These are phyloP conservation scores for Neurospora sp. DNA, from an alignment of 495 filamentous ascomycete species.

Conservation along the genomic window DNA sequence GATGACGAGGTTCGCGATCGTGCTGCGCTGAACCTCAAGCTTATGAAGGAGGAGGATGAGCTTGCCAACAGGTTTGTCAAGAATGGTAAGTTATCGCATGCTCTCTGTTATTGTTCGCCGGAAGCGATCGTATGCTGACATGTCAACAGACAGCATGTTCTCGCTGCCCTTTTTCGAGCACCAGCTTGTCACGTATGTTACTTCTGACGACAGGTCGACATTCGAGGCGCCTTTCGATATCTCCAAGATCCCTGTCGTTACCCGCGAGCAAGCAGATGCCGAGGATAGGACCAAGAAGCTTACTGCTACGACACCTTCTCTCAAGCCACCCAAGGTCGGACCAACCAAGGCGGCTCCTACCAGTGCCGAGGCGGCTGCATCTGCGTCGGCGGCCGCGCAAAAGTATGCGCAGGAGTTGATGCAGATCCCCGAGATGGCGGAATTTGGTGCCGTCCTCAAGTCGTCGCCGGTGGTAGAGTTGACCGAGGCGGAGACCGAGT, in stretches of 20 bases:
- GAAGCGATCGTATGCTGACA: constrained; percentile 24
- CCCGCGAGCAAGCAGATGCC: constrained; percentile 91
- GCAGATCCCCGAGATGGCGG: constrained; percentile 78
- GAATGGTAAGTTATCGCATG: constrained; percentile 53
- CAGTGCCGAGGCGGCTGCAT: constrained; percentile 60
- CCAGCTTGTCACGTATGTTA: constrained; percentile 96
- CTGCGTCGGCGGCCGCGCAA: constrained; percentile 67
- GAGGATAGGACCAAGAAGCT: constrained; percentile 96
- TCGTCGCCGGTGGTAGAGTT: constrained; percentile 79
- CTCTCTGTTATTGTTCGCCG: background rate
- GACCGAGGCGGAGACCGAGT: constrained; percentile 95
- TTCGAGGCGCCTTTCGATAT: constrained; percentile 86
- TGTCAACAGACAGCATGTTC: constrained; percentile 61
- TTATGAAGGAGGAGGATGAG: constrained; percentile 83
- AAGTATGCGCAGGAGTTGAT: constrained; percentile 82
- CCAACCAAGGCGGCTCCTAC: constrained; percentile 64
- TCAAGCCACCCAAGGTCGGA: constrained; percentile 82
- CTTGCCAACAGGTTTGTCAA: constrained; percentile 77
- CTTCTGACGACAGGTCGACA: constrained; percentile 71
- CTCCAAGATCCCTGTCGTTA: constrained; percentile 83
- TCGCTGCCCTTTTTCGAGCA: constrained; percentile 94
- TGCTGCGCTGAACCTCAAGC: constrained; percentile 79
- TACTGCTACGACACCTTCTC: constrained; percentile 79
- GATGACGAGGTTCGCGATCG: constrained; percentile 97
- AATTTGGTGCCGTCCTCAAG: constrained; percentile 82